Conservation (phyloP, 306 rosid species). For the Rubus parviflorus region DNA sequence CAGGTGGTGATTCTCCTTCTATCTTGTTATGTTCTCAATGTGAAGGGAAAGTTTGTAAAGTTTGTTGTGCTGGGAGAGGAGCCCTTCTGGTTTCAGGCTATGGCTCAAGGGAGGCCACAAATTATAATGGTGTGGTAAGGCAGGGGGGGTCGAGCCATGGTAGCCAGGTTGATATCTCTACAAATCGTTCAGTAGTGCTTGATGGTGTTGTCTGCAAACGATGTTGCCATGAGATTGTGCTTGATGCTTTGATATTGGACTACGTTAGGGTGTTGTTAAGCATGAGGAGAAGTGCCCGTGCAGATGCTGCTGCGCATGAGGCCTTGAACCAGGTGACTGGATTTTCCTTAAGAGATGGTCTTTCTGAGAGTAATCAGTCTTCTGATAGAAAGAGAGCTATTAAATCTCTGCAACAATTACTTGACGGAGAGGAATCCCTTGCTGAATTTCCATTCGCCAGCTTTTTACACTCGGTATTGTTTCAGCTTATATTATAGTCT, state of each 20-base stretch:
- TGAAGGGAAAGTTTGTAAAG: slow-evolving; percentile 81
- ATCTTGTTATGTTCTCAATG: slow-evolving; percentile 78
- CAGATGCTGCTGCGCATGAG: slow-evolving; percentile 59
- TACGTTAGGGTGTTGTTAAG: slow-evolving; percentile 77
- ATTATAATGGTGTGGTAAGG: slow-evolving; percentile 57
- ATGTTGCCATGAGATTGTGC: slow-evolving; percentile 77
- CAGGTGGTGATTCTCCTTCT: slow-evolving; percentile 45
- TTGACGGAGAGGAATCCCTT: slow-evolving; percentile 72
- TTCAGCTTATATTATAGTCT: slow-evolving; percentile 22
- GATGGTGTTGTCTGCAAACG: slow-evolving; percentile 77
- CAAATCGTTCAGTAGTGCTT: slow-evolving; percentile 55
- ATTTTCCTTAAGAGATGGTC: slow-evolving; percentile 49
- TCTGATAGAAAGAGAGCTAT: slow-evolving; percentile 37
- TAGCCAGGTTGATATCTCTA: slow-evolving; percentile 58
- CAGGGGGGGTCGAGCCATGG: slow-evolving; percentile 61
- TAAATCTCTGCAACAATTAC: slow-evolving; percentile 44
- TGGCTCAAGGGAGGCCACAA: slow-evolving; percentile 57
- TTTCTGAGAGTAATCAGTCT: slow-evolving; percentile 42
- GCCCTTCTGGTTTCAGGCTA: slow-evolving; percentile 68
- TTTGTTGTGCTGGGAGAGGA: slow-evolving; percentile 96
- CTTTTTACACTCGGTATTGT: slow-evolving; percentile 74
- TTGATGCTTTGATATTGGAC: slow-evolving; percentile 82
- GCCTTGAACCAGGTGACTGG: slow-evolving; percentile 76
- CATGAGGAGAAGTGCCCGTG: slow-evolving; percentile 68
- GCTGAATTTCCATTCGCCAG: slow-evolving; percentile 95